Conservation (phyloP, 768 basidiomycete genomes). For the Pholiota molesta region DNA sequence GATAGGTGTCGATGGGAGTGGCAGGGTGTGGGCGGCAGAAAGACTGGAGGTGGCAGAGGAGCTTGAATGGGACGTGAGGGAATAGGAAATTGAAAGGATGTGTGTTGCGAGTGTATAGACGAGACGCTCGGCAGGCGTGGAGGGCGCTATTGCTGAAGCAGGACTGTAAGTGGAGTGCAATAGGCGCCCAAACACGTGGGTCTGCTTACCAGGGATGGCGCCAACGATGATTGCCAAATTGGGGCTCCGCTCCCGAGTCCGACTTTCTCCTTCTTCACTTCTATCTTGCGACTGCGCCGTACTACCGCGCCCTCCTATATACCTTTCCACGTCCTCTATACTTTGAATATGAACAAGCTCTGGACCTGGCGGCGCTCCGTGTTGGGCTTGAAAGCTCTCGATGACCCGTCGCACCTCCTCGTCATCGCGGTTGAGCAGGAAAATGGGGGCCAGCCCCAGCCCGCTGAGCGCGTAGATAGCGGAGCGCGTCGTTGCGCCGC, state of each 20-base stretch:
- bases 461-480: conserved; percentile 41
- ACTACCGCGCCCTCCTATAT: conserved; percentile 18
- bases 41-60: not conserved
- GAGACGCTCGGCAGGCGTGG: not conserved
- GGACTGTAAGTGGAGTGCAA: not conserved
- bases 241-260: conserved; percentile 12
- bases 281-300: not conserved
- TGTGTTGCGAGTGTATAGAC: not conserved
- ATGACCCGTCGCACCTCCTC: conserved; percentile 32
- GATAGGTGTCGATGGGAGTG: conserved; percentile 1
- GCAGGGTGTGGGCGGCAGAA: not conserved
- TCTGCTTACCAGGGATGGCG: conserved; percentile 31
- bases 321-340: conserved; percentile 31
- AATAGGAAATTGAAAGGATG: not conserved
- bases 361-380: conserved; percentile 17
- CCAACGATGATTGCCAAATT: conserved; percentile 35
- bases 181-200: not conserved
- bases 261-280: conserved; percentile 8
- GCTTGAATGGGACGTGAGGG: too few species aligned
- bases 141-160: conserved; percentile 12
- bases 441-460: conserved; percentile 61
- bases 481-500: conserved; percentile 41
- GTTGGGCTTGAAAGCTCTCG: conserved; percentile 21
- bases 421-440: conserved; percentile 33
- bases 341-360: conserved; percentile 32